phyloP scores from a whole-genome alignment of 768 basidiomycete species.

The Hygrocybe punicea region DNA sequence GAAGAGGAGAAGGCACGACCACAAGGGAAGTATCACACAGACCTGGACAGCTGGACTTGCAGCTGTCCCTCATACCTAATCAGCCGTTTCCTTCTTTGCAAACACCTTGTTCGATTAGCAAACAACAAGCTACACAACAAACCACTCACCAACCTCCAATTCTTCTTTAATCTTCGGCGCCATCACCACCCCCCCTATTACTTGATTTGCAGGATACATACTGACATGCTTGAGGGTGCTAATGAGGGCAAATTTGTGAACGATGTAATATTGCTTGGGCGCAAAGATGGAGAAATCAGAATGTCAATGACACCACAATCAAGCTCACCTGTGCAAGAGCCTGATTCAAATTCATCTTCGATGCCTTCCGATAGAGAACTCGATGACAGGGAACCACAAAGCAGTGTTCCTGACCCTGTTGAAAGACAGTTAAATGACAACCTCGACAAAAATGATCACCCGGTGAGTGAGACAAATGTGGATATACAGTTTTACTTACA shows the following conservation, averaged over 20 bases:
- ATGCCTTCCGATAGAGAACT: too few species aligned
- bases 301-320: too few species aligned
- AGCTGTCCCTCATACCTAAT: not conserved
- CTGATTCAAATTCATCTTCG: too few species aligned
- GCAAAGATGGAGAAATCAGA: not conserved
- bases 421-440: not conserved
- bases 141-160: not conserved
- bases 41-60: not conserved
- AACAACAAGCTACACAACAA: not conserved
- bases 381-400: too few species aligned
- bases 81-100: not conserved
- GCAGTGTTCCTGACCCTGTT: too few species aligned
- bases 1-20: not conserved
- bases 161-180: not conserved
- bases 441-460: not conserved
- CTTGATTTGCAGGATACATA: not conserved
- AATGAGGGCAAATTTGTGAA: not conserved
- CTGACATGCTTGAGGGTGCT: not conserved
- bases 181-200: not conserved
- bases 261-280: not conserved
- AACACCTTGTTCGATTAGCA: not conserved
- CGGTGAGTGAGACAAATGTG: not conserved
- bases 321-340: too few species aligned
- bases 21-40: not conserved
- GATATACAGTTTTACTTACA: not conserved